Conservation (phyloP, 352 stramenopile genomes). For the Aphanomyces euteiches region DNA sequence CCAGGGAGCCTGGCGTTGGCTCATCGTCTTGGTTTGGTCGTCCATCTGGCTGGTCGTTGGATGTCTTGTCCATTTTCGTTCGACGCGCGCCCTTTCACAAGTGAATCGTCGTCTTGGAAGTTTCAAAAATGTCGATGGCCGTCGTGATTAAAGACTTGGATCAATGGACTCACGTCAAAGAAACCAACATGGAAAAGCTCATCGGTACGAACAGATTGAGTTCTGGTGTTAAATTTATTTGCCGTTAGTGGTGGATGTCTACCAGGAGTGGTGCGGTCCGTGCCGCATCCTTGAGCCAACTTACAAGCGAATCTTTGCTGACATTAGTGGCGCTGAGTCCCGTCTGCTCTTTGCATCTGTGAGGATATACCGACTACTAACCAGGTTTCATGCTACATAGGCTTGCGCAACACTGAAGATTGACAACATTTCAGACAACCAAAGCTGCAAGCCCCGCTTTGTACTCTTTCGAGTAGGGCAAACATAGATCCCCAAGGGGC, state of each 20-base stretch:
- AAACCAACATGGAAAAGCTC: constrained; percentile 22
- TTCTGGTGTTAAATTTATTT: no score
- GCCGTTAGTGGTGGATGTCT: constrained; percentile 25
- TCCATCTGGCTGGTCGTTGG: background rate
- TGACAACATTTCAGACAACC: constrained; percentile 25
- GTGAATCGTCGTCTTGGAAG: no score
- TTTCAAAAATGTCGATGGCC: constrained; percentile 15
- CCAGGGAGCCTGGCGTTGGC: background rate
- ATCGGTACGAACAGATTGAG: constrained; percentile 4
- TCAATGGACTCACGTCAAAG: constrained; percentile 28
- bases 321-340: constrained; percentile 6
- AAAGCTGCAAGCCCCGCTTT: constrained; percentile 26
- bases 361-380: background rate
- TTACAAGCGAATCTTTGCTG: constrained; percentile 21
- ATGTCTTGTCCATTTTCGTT: background rate
- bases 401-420: constrained; percentile 12
- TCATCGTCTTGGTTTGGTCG: background rate
- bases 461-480: constrained; percentile 17
- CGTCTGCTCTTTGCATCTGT: constrained; percentile 26
- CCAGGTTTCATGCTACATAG: background rate
- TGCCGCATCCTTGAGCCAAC: constrained; percentile 24
- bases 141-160: constrained; percentile 27
- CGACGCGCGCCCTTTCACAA: background rate
- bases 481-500: no score
- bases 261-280: constrained; percentile 29